Evolutionary conservation across 768 basidiomycete species (phyloP).

Genomic region (Hericium erinaceus): DNA sequence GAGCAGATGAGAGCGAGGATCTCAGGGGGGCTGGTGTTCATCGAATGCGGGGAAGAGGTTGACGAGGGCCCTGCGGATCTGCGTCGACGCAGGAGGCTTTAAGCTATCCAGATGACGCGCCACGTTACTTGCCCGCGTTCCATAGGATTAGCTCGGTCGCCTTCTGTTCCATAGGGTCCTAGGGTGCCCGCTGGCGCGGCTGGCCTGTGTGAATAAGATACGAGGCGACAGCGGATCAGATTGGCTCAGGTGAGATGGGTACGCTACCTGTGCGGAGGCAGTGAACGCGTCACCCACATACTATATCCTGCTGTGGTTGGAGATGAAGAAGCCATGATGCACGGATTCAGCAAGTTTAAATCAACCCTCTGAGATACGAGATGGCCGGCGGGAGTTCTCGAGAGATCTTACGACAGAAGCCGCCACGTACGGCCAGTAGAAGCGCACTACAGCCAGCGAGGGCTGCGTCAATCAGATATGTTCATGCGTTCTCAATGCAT

Average conservation of each 20-base stretch:
- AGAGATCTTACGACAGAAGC: too few relatives aligned
- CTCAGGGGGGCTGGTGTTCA: constrained; percentile 4
- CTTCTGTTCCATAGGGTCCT: too few relatives aligned
- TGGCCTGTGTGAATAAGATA: background rate
- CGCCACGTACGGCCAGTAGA: background rate
- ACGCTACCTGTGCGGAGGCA: too few relatives aligned
- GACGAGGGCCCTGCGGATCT: background rate
- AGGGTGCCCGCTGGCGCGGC: too few relatives aligned
- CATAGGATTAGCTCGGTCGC: too few relatives aligned
- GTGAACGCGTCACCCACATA: background rate
- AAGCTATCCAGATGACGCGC: background rate
- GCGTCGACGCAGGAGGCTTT: background rate
- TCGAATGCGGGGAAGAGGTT: background rate
- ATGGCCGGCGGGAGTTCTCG: too few relatives aligned
- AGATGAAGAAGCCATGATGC: background rate
- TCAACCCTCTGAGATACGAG: too few relatives aligned
- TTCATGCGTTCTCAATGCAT: background rate
- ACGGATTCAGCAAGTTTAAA: too few relatives aligned
- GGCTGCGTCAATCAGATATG: background rate
- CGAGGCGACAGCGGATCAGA: background rate
- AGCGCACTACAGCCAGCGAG: background rate
- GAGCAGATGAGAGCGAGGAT: constrained; percentile 7
- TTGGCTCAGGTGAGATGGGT: background rate
- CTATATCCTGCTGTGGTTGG: background rate
- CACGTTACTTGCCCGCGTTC: too few relatives aligned